Conservation (phyloP, 148 eudicot genomes). For the Silene latifolia region DNA sequence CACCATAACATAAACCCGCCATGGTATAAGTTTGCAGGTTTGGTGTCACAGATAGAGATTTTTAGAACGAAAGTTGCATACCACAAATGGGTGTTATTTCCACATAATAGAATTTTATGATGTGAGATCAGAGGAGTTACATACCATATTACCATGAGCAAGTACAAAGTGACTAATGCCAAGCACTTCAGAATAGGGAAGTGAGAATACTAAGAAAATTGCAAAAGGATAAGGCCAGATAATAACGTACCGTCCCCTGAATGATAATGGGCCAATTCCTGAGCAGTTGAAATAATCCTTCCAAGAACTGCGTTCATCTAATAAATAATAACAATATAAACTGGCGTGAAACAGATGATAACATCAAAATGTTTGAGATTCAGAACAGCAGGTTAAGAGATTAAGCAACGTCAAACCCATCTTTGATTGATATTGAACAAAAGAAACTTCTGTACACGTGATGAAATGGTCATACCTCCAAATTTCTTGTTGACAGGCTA, state of each 20-base stretch:
- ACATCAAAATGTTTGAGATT: background rate
- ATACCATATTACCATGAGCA: background rate
- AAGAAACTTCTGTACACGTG: background rate
- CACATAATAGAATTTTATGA: background rate
- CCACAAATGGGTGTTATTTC: background rate
- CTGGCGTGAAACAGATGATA: background rate
- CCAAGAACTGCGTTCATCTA: conserved; percentile 99
- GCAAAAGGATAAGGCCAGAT: conserved; percentile 3
- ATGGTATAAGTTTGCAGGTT: too few relatives aligned
- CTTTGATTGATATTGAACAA: background rate
- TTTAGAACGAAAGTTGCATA: background rate
- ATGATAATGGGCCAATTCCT: conserved; percentile 95
- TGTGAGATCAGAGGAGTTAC: background rate
- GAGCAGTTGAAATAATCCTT: conserved; percentile 82
- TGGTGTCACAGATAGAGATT: background rate
- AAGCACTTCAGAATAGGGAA: background rate
- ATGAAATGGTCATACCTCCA: conserved; percentile 54
- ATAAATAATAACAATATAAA: conserved; percentile 29
- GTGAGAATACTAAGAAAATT: background rate
- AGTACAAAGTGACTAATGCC: background rate
- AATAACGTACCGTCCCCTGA: conserved; percentile 81
- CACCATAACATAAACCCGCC: too few relatives aligned
- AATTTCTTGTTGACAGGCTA: conserved; percentile 75
- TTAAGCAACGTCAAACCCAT: background rate
- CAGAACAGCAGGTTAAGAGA: background rate